Conservation (phyloP, 345 rosid species). For the Boechera stricta region DNA sequence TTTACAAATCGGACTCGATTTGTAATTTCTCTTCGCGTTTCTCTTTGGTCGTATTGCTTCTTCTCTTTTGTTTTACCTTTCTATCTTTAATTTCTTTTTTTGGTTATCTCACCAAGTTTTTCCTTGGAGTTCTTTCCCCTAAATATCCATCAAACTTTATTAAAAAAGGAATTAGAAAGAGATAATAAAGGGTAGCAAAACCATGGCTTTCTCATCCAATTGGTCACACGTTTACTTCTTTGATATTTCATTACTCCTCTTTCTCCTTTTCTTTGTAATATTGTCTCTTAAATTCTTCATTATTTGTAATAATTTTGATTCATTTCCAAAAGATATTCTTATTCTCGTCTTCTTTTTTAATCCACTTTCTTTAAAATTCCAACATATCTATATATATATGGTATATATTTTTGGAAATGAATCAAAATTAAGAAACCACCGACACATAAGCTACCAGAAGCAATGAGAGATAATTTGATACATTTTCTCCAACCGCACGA, state of each 20-base stretch:
- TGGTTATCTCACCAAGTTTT: slow-evolving; percentile 67
- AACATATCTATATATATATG: slow-evolving; percentile 33
- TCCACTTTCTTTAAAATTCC: slow-evolving; percentile 45
- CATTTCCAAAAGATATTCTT: slow-evolving; percentile 59
- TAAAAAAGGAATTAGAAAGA: slow-evolving; percentile 50
- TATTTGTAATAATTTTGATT: slow-evolving; percentile 43
- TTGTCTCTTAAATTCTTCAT: slow-evolving; percentile 33
- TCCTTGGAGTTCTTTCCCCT: slow-evolving; percentile 47
- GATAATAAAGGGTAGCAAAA: slow-evolving; percentile 44
- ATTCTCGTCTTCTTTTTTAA: slow-evolving; percentile 59
- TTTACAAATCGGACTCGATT: too few relatives aligned
- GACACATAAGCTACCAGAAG: too few relatives aligned
- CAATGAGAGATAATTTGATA: too few relatives aligned
- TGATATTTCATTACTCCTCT: slow-evolving; percentile 32
- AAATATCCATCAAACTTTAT: slow-evolving; percentile 71
- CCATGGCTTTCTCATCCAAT: slow-evolving; percentile 78
- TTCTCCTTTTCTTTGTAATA: slow-evolving; percentile 22
- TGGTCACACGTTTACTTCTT: slow-evolving; percentile 72
- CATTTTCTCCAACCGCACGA: too few relatives aligned
- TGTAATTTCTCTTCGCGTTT: slow-evolving; percentile 29
- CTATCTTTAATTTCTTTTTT: slow-evolving; percentile 38
- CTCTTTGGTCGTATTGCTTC: slow-evolving; percentile 44
- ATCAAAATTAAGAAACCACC: too few relatives aligned
- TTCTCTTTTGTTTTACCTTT: slow-evolving; percentile 53
- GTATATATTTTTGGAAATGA: neutral